Base-by-base conservation (phyloP, 768 basidiomycete species). In the Macrolepiota fuliginosa region DNA sequence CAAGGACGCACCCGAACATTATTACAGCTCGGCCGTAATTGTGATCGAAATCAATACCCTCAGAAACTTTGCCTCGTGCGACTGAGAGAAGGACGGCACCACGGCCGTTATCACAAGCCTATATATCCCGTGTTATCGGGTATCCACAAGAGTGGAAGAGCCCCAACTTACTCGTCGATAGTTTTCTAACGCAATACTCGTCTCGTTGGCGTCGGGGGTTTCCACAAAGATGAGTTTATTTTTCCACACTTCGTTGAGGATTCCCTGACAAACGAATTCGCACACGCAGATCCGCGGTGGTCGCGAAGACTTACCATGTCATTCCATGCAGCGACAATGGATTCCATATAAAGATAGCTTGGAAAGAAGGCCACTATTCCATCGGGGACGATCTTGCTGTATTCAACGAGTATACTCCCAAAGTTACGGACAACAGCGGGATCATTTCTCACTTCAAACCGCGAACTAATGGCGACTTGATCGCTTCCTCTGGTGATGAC, bases 1-100 rank as follows among this genome's bases (percentile, higher is more conserved):
- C 35, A 29, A 60, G 58, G 17, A 32, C 6, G 72, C 72, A 94
- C 93, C 97, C 97, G 78, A 99, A 98, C 97, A 99, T 98, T 72
- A 99, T 94, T 71, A 98, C 95, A 66, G 97, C 97, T 54, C 97
- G 85, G 1, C 97, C 97, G 71, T 98, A 99, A 72, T 99, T 98
- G 75, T 99, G 97, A 72, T 99, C 97, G 70, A 99, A 99, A 86
- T 99, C 97, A 69, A 99, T 99, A n/a, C 97, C 97, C 75, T 99
- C 97, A 0, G 97, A 98, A 0, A 99, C 97, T 73, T 99, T 99
- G 2, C 97, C 97, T 79, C 97, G 88, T 29, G 97, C 97, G 36
- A 99, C 97, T 24, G 97, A 98, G 42, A 99, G 80, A 32, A 99
- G 80, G 29, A 98, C 95, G 19, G 97, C 97, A 1, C 97, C 97